phyloP scores from a whole-genome alignment of 768 basidiomycete genomes.

The Lanmaoa pseudosensibilis region DNA sequence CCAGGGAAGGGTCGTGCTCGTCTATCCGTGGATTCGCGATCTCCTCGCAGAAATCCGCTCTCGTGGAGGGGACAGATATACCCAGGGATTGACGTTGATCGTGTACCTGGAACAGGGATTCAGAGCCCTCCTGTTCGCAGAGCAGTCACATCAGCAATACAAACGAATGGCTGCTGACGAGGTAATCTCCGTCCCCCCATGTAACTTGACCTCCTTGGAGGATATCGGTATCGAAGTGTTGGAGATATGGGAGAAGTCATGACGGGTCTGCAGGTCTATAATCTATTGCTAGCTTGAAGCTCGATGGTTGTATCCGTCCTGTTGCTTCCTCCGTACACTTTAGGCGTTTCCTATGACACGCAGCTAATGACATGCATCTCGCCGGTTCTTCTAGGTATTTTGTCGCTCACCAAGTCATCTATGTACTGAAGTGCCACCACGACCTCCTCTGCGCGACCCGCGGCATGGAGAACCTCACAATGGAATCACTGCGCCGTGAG shows the following conservation, averaged over 20 bases:
- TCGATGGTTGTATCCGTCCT: too few relatives aligned
- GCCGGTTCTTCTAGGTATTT: too few relatives aligned
- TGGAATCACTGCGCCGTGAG: background rate
- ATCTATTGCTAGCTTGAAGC: too few relatives aligned
- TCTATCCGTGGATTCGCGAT: slow-evolving; percentile 12
- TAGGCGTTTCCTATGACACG: too few relatives aligned
- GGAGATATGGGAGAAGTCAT: slow-evolving; percentile 7
- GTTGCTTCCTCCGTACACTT: too few relatives aligned
- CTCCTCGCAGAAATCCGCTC: background rate
- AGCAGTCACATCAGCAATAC: slow-evolving; percentile 9
- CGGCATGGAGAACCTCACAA: background rate
- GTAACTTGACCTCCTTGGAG: background rate
- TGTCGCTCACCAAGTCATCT: too few relatives aligned
- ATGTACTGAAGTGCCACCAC: too few relatives aligned
- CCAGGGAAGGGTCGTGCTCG: background rate
- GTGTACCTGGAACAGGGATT: slow-evolving; percentile 11
- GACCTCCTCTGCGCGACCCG: background rate
- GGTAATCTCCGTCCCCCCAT: background rate
- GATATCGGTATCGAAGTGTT: background rate
- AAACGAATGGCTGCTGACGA: slow-evolving; percentile 16
- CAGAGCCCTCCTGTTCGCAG: slow-evolving; percentile 4
- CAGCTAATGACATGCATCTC: too few relatives aligned
- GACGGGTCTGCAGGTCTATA: background rate
- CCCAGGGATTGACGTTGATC: background rate
- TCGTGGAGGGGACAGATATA: background rate